A percentile compares a stretch with the other conserved stretches of the same genome.
Conservation (phyloP, 2,329 filamentous ascomycete genomes). For the Sordariomycetes sp. region DNA sequence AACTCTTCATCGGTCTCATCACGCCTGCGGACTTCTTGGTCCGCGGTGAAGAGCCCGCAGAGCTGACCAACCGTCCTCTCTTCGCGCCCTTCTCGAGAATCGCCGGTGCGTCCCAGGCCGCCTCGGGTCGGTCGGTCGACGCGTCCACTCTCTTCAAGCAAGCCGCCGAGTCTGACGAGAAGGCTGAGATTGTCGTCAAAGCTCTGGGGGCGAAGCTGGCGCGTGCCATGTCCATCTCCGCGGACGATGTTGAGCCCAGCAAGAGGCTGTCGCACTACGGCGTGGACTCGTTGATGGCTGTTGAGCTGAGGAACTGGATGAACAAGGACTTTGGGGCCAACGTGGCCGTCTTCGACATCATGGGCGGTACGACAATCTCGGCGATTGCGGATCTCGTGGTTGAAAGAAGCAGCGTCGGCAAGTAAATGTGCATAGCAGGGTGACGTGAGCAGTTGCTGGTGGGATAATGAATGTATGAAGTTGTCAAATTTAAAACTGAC, state of each 20-base stretch:
- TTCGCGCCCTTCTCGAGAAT: neutral
- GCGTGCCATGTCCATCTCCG: constrained; percentile 28
- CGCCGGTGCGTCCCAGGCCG: neutral
- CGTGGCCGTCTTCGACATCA: constrained; percentile 40
- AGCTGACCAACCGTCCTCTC: neutral
- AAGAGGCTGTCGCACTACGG: constrained; percentile 34
- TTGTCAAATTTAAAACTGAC: too few species aligned
- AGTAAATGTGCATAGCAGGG: too few species aligned
- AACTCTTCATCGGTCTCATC: neutral
- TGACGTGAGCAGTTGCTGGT: too few species aligned
- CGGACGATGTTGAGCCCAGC: constrained; percentile 30
- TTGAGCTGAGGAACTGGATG: constrained; percentile 42
- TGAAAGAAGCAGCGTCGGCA: too few species aligned
- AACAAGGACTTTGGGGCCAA: constrained; percentile 30
- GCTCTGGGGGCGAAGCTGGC: neutral
- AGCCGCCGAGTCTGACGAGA: neutral
- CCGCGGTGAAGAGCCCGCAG: neutral
- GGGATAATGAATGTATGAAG: too few species aligned
- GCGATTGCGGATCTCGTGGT: constrained; percentile 1
- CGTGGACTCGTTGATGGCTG: constrained; percentile 41
- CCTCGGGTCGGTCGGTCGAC: neutral
- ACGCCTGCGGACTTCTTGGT: neutral
- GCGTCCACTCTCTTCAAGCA: neutral
- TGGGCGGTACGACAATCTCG: constrained; percentile 25
- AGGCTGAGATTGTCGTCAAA: neutral